phyloP scores from a whole-genome alignment of 108 stramenopile species.

The Fragilaria crotonensis region DNA sequence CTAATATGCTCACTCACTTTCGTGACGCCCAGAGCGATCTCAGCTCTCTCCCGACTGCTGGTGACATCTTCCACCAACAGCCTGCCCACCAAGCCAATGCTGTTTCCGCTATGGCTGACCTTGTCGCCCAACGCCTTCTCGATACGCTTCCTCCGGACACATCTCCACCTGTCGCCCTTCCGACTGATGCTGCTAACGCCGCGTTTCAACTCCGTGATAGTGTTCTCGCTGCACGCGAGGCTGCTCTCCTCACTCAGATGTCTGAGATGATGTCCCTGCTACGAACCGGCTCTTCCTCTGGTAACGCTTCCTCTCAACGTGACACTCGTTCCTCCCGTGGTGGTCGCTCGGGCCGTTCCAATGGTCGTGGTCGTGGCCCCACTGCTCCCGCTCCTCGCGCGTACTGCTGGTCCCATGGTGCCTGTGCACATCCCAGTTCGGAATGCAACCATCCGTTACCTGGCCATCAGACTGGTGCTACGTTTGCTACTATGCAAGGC shows the following conservation, averaged over 20 bases:
- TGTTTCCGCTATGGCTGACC: too few relatives aligned
- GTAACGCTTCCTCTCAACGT: not conserved
- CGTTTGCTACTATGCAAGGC: not conserved
- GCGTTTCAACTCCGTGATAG: not conserved
- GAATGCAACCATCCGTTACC: conserved; percentile 4
- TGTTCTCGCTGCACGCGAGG: not conserved
- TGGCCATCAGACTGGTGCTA: conserved; percentile 10
- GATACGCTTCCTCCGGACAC: too few relatives aligned
- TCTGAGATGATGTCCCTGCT: not conserved
- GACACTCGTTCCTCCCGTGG: not conserved
- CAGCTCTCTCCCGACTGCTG: too few relatives aligned
- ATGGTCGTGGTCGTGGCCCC: not conserved
- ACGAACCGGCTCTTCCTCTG: not conserved
- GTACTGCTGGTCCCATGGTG: conserved; percentile 15
- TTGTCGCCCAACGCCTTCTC: too few relatives aligned
- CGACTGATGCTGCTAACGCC: not conserved
- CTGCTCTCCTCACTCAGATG: not conserved
- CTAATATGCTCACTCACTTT: conserved; percentile 2
- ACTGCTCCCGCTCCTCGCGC: too few relatives aligned
- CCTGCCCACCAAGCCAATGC: too few relatives aligned
- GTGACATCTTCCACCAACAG: too few relatives aligned
- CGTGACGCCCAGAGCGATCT: conserved; percentile 1
- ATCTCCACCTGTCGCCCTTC: too few relatives aligned
- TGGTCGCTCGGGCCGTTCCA: not conserved
- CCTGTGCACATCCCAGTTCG: conserved; percentile 9